A percentile compares a stretch with the other conserved stretches of the same genome.
These are phyloP conservation scores for Galerina marginata DNA, from an alignment of 768 basidiomycete species.

Conservation along the genomic window DNA sequence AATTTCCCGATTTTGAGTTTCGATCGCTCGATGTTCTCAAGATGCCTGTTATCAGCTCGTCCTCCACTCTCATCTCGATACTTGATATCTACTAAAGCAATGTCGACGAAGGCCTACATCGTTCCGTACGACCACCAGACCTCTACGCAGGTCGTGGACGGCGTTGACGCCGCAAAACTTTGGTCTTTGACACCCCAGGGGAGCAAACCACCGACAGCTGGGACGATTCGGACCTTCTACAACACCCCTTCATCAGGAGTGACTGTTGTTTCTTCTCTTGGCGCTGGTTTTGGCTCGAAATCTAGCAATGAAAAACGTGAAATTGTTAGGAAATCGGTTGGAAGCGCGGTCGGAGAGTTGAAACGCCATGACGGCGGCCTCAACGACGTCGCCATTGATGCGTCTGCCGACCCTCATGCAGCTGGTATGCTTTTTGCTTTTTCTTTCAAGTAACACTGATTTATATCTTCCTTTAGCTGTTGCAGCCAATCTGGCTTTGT, in stretches of 20 bases:
- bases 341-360: constrained; percentile 72
- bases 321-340: constrained; percentile 71
- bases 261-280: constrained; percentile 63
- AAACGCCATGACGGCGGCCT: constrained; percentile 66
- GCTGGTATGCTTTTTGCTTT: constrained; percentile 55
- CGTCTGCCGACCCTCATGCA: constrained; percentile 72
- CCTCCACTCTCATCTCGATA: constrained; percentile 27
- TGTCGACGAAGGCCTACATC: constrained; percentile 63
- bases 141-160: constrained; percentile 33
- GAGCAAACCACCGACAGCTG: constrained; percentile 61
- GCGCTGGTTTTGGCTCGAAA: constrained; percentile 56
- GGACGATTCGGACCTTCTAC: constrained; percentile 70
- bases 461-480: constrained; percentile 55
- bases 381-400: constrained; percentile 67
- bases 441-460: neutral
- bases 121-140: constrained; percentile 60
- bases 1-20: constrained; percentile 1
- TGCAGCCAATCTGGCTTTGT: constrained; percentile 75
- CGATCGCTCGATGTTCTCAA: constrained; percentile 28
- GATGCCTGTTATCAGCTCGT: constrained; percentile 28
- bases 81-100: constrained; percentile 31
- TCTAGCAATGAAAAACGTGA: constrained; percentile 59
- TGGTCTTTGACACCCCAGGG: constrained; percentile 58
- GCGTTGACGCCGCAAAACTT: constrained; percentile 51
- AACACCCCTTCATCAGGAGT: constrained; percentile 52